Evolutionary conservation across 306 rosid species (phyloP), one percentile per base, ranked within the genome.

Genomic region (Fagus crenata): DNA sequence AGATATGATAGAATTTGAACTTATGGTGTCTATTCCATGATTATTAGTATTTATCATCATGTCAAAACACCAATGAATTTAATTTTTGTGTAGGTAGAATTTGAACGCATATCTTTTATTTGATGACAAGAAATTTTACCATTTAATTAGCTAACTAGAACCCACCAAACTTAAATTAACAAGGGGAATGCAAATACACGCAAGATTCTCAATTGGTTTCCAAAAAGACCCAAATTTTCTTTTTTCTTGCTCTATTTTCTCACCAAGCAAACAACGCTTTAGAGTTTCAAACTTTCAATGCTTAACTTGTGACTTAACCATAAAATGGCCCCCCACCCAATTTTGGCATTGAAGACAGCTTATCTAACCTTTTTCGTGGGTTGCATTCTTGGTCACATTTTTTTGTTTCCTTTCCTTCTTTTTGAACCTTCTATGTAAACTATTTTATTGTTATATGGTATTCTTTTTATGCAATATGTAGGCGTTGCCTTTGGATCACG

Each of bases 401-500:
- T 75, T 53, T 77, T 46, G 82, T 83, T 74, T 55, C 61, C 11
- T 49, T 78, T 72, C 77, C n/a, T 42, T 69, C 58, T 36, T 71
- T 49, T 67, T 78, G 63, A 75, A 70, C 54, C 64, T 40, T 82
- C 67, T 58, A 80, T 69, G 4, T 6, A 36, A 70, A 69, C 65
- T 51, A 80, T 69, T 82, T 72, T 77, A 78, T 73, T 78, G 79
- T 31, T n/a, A 36, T 49, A 46, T 74, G 72, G n/a, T 68, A 54
- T 81, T 82, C 68, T 85, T 84, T 79, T 76, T 61, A 78, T 64
- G 84, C 80, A 69, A 77, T 39, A 73, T 46, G 82, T 43, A 75
- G 77, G 83, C 80, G 73, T 84, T 87, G 78, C 89, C 85, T 72
- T 72, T 54, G 71, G 87, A 81, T 86, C 87, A 86, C 85, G 84